Conservation (phyloP, 345 rosid genomes). For the Camelina sativa region DNA sequence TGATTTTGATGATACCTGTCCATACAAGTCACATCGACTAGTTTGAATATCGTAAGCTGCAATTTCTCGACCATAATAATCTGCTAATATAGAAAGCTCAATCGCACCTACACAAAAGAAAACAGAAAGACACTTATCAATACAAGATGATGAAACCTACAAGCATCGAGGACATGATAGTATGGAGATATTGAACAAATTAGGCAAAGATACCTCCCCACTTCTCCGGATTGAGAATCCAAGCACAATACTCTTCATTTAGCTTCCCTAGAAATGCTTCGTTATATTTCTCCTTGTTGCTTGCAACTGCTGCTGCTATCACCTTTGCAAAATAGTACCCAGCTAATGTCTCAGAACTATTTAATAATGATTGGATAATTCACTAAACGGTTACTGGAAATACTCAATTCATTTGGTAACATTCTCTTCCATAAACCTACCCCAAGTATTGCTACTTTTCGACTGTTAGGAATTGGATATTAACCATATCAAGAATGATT, state of each 20-base stretch:
- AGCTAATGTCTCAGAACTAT: not conserved
- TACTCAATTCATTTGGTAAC: slow-evolving; percentile 14
- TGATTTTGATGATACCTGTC: slow-evolving; percentile 63
- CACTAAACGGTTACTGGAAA: not conserved
- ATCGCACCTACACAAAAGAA: slow-evolving; percentile 72
- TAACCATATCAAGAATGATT: not conserved
- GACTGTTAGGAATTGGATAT: not conserved
- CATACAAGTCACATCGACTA: slow-evolving; percentile 86
- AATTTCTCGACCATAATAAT: slow-evolving; percentile 80
- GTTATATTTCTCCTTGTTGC: slow-evolving; percentile 72
- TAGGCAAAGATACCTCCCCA: slow-evolving; percentile 79
- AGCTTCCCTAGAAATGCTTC: slow-evolving; percentile 88
- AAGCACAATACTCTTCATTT: slow-evolving; percentile 77
- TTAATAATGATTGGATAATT: not conserved
- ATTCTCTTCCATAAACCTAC: not conserved
- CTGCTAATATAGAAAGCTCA: slow-evolving; percentile 90
- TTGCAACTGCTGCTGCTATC: slow-evolving; percentile 87
- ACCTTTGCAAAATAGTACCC: slow-evolving; percentile 54
- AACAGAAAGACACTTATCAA: slow-evolving; percentile 11
- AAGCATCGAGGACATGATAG: slow-evolving; percentile 11
- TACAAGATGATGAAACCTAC: not conserved
- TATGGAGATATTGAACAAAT: not conserved
- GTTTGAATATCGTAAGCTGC: slow-evolving; percentile 96
- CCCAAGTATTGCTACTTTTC: not conserved
- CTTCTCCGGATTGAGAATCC: slow-evolving; percentile 91